Conservation (phyloP, 768 basidiomycete genomes). For the Phlegmacium glaucopus region DNA sequence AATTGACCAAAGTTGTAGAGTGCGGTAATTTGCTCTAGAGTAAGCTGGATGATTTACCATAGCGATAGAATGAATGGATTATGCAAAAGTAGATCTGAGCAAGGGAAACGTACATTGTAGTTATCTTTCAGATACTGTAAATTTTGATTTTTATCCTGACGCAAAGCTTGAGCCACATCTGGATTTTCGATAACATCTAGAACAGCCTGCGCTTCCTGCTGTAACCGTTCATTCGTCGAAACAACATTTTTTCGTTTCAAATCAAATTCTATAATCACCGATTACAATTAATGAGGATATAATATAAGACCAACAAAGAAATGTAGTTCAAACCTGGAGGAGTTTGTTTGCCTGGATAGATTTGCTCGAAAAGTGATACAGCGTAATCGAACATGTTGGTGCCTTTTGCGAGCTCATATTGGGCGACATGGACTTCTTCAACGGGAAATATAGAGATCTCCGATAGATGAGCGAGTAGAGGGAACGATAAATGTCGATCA, state of each 20-base stretch:
- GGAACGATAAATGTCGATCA: conserved; percentile 93
- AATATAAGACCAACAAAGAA: not conserved
- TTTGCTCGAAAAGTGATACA: conserved; percentile 71
- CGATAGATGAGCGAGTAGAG: conserved; percentile 84
- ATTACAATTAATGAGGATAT: conserved; percentile 1
- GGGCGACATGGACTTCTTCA: conserved; percentile 80
- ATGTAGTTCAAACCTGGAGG: conserved; percentile 57
- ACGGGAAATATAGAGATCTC: conserved; percentile 73
- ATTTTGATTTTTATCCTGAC: conserved; percentile 97
- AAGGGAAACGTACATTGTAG: conserved; percentile 61
- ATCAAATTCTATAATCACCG: conserved; percentile 63
- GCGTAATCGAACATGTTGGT: conserved; percentile 99
- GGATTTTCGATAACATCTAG: conserved; percentile 96
- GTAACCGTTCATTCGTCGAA: conserved; percentile 77
- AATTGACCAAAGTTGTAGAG: conserved; percentile 98
- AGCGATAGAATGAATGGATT: not conserved
- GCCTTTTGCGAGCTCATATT: conserved; percentile 95
- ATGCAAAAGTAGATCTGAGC: not conserved
- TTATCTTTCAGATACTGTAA: conserved; percentile 91
- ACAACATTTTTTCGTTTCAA: conserved; percentile 80
- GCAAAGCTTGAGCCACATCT: conserved; percentile 89
- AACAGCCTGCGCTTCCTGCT: conserved; percentile 89
- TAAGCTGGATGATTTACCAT: conserved; percentile 54
- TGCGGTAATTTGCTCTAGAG: conserved; percentile 90
- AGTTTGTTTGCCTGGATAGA: conserved; percentile 67